These are phyloP conservation scores for Thraustochytrium sp. DNA, from an alignment of 352 stramenopile species.

Conservation along the genomic window DNA sequence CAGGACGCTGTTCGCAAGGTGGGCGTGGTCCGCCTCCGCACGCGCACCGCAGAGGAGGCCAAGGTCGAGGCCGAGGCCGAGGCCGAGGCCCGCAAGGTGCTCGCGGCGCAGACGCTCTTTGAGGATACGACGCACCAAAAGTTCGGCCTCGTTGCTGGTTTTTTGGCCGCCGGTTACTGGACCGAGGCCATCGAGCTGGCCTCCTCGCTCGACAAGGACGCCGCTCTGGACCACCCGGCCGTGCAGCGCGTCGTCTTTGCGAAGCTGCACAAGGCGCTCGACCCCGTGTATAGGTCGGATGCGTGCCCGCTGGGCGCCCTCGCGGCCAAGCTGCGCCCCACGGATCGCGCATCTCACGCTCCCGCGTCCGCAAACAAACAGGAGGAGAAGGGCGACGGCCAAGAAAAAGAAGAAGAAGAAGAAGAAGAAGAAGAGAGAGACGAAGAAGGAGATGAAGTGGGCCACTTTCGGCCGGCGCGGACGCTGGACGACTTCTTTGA, in stretches of 20 bases:
- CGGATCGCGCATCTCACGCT: too few species aligned
- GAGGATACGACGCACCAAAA: constrained; percentile 12
- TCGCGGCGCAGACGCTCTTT: background rate
- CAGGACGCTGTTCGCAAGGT: background rate
- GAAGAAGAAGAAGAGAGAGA: background rate
- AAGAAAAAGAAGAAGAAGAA: background rate
- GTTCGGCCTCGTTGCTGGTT: constrained; percentile 6
- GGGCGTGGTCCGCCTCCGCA: background rate
- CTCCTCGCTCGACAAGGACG: background rate
- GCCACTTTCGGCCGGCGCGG: background rate
- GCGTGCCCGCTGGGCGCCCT: background rate
- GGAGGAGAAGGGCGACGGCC: background rate
- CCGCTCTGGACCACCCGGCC: constrained; percentile 13
- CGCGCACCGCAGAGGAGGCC: background rate
- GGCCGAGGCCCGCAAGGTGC: background rate
- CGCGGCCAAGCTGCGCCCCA: background rate
- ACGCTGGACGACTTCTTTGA: constrained; percentile 13
- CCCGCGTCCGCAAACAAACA: background rate
- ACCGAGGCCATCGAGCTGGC: background rate
- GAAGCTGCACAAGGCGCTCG: background rate
- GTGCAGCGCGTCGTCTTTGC: background rate
- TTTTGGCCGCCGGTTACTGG: background rate
- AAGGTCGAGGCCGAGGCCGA: background rate
- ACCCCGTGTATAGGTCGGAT: background rate
- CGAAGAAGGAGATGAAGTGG: background rate